Base-by-base conservation (phyloP, 805 yeast species). In the Yamadazyma scolyti region DNA sequence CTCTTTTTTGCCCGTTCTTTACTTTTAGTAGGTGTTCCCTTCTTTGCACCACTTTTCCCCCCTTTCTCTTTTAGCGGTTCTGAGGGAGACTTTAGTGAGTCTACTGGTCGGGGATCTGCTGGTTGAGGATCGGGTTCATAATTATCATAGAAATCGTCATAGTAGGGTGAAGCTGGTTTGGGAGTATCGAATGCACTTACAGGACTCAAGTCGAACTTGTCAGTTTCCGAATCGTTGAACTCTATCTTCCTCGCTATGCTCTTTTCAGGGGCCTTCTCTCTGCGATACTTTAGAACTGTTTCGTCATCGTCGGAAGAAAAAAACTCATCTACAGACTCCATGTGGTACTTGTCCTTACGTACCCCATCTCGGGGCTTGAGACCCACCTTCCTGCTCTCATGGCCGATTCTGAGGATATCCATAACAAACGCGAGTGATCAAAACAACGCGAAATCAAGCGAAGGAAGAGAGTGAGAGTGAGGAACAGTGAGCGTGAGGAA, bases 291-390 rank as follows among this genome's bases (percentile, higher is more conserved):
- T 16, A 15, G 5, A 17, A 14, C n/a, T 2, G 35, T 40, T 18
- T 34, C 32, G 10, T 52, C 53, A 16, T 55, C 62, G 12, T 72
- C 77, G 30, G 77, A 82, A 27, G 65, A 67, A 32, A 80, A 82
- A 51, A 80, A 82, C 34, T 79, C 87, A 41, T 77, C 79, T 10
- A 82, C 49, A 43, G 77, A 82, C 44, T 82, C 89, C 74, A 81
- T 71, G 16, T 80, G 75, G 44, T 76, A 70, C 28, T 68, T 66
- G 50, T 80, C 83, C 43, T 71, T 68, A 25, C 60, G 59, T 19
- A 80, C 56, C 36, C 66, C 61, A 15, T 56, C 56, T 26, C 61
- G 68, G 6, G 73, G 73, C 31, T 56, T 56, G 11, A 78, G 54
- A 5, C 87, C 87, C 0, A 85, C 79, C 47, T 75, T 79, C n/a